These are phyloP conservation scores for Dryas drummondii DNA, from an alignment of 306 rosid species.

Conservation along the genomic window DNA sequence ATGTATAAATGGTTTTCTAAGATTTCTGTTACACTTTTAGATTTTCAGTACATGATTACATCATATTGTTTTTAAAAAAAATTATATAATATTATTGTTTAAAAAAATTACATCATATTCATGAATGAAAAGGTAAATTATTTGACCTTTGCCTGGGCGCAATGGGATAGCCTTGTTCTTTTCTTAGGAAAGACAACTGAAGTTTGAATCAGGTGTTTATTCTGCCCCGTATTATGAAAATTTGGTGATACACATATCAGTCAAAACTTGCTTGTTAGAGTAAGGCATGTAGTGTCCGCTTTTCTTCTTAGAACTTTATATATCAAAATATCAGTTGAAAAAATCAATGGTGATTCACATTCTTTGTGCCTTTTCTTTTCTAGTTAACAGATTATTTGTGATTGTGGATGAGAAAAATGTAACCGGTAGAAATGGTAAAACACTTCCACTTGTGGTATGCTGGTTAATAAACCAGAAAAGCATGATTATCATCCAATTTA, in stretches of 20 bases:
- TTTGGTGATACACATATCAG: background rate
- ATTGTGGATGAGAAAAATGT: background rate
- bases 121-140: background rate
- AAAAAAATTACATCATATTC: background rate
- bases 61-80: background rate
- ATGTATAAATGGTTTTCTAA: background rate
- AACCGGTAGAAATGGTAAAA: background rate
- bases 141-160: background rate
- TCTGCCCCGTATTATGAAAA: background rate
- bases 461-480: conserved; percentile 22
- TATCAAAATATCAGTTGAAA: too few species aligned
- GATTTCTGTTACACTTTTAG: background rate
- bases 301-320: too few species aligned
- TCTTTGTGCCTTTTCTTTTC: background rate
- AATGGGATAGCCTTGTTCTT: background rate
- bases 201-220: conserved; percentile 3
- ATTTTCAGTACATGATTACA: background rate
- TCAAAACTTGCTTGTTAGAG: background rate
- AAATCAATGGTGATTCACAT: background rate
- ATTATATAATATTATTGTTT: background rate
- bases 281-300: too few species aligned
- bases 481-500: conserved; percentile 2
- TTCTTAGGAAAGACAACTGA: background rate
- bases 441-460: conserved; percentile 1
- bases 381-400: background rate